Conservation (phyloP, 768 basidiomycete genomes). For the Serendipita sp. region DNA sequence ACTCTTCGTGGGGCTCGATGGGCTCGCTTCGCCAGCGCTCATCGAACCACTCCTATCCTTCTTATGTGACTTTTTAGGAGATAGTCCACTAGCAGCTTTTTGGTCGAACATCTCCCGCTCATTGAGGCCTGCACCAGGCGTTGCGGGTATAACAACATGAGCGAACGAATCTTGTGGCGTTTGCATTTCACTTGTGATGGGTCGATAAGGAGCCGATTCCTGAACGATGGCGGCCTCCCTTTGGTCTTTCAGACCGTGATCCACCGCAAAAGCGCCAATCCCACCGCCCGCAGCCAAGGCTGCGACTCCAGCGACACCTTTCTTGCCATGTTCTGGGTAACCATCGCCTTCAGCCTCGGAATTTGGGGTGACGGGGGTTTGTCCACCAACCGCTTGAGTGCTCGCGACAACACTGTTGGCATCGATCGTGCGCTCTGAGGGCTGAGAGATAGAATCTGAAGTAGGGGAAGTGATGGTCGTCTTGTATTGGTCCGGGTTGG, state of each 20-base stretch:
- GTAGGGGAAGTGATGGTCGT: not conserved
- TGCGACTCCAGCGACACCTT: not conserved
- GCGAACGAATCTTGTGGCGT: not conserved
- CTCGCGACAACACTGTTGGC: not conserved
- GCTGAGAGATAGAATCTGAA: not conserved
- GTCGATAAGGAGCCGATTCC: not conserved
- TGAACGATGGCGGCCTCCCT: not conserved
- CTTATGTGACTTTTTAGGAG: not conserved
- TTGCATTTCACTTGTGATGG: not conserved
- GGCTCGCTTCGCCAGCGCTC: constrained; percentile 5
- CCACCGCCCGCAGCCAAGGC: not conserved
- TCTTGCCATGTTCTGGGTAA: not conserved
- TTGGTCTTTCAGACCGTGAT: not conserved
- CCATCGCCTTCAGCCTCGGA: not conserved
- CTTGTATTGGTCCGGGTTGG: constrained; percentile 1
- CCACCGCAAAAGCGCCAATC: not conserved
- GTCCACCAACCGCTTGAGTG: not conserved
- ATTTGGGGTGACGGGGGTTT: not conserved
- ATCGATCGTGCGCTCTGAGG: not conserved
- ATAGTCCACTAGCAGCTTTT: not conserved
- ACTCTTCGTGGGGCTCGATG: not conserved
- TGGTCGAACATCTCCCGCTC: not conserved
- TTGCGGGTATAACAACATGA: constrained; percentile 5
- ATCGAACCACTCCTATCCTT: not conserved
- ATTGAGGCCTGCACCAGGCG: not conserved